phyloP scores from a whole-genome alignment of 1,284 basidiomycete genomes.

The Afroboletus lepidellus region DNA sequence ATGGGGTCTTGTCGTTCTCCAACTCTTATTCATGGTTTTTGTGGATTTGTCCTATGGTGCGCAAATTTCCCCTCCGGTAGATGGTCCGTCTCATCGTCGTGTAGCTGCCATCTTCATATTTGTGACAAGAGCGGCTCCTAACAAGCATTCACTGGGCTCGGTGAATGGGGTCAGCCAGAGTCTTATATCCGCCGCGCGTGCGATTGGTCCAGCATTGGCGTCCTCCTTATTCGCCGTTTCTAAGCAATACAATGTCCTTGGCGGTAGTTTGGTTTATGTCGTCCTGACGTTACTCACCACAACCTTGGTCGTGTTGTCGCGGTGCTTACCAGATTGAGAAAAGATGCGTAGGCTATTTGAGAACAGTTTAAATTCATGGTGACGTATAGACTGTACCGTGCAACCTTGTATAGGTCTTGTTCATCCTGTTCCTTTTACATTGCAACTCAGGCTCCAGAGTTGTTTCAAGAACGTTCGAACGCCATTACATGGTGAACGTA shows the following conservation, averaged over 20 bases:
- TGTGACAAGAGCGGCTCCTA: constrained; percentile 19
- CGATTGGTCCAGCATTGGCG: background rate
- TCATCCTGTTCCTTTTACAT: no score
- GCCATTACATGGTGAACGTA: no score
- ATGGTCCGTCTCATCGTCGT: background rate
- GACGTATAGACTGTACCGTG: no score
- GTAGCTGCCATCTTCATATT: constrained; percentile 31
- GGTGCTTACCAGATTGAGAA: constrained; percentile 2
- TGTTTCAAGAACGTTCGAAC: no score
- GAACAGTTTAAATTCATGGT: no score
- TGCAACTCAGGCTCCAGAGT: no score
- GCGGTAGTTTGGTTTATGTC: constrained; percentile 38
- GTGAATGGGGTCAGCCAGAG: no score
- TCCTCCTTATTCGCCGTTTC: constrained; percentile 3
- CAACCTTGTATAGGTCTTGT: no score
- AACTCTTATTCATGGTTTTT: constrained; percentile 26
- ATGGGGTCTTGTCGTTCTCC: constrained; percentile 33
- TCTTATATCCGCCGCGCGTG: no score
- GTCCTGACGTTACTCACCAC: constrained; percentile 25
- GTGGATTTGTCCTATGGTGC: constrained; percentile 21
- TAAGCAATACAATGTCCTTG: constrained; percentile 25
- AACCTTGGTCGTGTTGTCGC: constrained; percentile 19
- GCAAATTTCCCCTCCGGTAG: background rate
- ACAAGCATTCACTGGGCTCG: no score
- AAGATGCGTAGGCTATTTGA: background rate